These are phyloP conservation scores for Ricinus communis DNA, from an alignment of 345 rosid species.

Conservation along the genomic window DNA sequence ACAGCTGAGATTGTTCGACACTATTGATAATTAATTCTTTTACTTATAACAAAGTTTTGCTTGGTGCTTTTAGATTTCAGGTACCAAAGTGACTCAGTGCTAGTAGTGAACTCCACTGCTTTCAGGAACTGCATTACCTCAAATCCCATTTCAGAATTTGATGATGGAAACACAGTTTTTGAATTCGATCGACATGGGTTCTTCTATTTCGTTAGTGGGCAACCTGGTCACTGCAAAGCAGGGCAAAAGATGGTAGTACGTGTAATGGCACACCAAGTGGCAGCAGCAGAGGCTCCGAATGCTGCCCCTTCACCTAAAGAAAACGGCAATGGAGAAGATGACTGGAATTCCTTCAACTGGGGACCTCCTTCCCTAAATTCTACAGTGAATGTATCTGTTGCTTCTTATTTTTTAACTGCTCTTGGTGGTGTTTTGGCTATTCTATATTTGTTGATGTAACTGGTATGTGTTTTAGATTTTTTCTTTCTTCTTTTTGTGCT, in stretches of 20 bases:
- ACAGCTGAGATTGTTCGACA: no score
- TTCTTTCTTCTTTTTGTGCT: no score
- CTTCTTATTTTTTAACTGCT: conserved; percentile 36
- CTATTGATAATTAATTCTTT: no score
- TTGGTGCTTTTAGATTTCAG: not conserved
- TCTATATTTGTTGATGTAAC: conserved; percentile 23
- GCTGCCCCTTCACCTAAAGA: no score
- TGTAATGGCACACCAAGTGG: conserved; percentile 25
- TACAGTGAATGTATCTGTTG: conserved; percentile 24
- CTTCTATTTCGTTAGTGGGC: conserved; percentile 22
- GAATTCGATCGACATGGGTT: conserved; percentile 30
- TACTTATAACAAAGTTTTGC: no score
- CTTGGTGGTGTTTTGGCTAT: conserved; percentile 27
- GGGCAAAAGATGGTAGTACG: conserved; percentile 34
- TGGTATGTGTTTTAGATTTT: no score
- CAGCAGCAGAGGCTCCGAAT: no score
- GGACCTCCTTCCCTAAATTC: conserved; percentile 33
- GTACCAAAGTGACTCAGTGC: conserved; percentile 33
- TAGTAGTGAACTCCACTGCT: conserved; percentile 15
- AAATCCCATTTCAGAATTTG: conserved; percentile 18
- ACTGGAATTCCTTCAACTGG: conserved; percentile 30
- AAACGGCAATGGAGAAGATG: not conserved
- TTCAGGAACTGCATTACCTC: conserved; percentile 5
- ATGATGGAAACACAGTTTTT: conserved; percentile 30
- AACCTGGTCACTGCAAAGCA: conserved; percentile 24